Base-by-base conservation (phyloP, 176 grass and related monocot genomes). In the Oryza coarctata region DNA sequence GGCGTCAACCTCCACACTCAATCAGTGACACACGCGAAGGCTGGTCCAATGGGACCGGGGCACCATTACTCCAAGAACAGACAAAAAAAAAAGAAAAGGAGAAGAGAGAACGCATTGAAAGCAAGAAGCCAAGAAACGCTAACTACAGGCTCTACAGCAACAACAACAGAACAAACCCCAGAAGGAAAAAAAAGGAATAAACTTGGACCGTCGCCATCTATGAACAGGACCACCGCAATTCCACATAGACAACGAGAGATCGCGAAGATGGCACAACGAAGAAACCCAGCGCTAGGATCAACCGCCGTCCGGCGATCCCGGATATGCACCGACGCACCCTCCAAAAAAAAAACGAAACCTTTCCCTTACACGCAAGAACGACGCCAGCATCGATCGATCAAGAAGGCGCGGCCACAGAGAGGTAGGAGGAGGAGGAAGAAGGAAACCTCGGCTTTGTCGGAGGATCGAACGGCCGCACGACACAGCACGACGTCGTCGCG, bases 11-110 rank as follows among this genome's bases (percentile, higher is more conserved):
- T 12, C 14, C 9, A 9, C 20, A 58, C 71, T 74, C 87, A 81
- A 85, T 85, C 87, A 81, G 71, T 22, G 49, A 52, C 3, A 20
- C 17, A 76, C 41, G 23, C 55, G 9, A 43, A 26, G n/a, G 57
- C 29, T 29, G 11, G 64, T 41, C 82, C 74, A 71, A 61, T 85
- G 36, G 65, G 60, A 1, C 22, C 61, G 32, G n/a, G 86, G 20
- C 75, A 74, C 52, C 68, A 22, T 22, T 45, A 26, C 39, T n/a
- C 20, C 39, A 82, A 86, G 33, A 82, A 55, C 41, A 73, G 43
- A 77, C 72, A 55, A 75, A 74, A 74, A 33, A 5, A 12, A 61
- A 5, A 58, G 17, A 52, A 18, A 7, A 34, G 33, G 33, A 32
- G 3, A 26, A 63, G 1, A 65, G 7, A 52, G 6, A 20, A 20